Evolutionary conservation across 371 early-diverging fungal genomes (phyloP).

Genomic region (Mucor mucedo): DNA sequence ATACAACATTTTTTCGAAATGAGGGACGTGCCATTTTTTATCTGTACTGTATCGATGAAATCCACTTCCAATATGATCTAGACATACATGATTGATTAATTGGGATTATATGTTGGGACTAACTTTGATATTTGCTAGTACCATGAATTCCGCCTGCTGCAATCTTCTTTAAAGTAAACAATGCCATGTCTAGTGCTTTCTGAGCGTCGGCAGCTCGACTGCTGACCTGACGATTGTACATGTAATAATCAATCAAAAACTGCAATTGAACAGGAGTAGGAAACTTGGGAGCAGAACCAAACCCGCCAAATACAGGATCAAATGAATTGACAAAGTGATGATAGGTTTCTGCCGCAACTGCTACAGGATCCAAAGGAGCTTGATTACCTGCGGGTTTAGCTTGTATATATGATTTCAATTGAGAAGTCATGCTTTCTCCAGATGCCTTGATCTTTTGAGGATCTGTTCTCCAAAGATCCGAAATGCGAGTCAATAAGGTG

Average conservation of each 20-base stretch:
- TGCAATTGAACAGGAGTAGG: slow-evolving; percentile 65
- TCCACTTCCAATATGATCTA: slow-evolving; percentile 22
- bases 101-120: background rate
- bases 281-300: slow-evolving; percentile 69
- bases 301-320: slow-evolving; percentile 64
- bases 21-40: slow-evolving; percentile 55
- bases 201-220: slow-evolving; percentile 32
- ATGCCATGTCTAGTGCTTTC: slow-evolving; percentile 61
- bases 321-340: slow-evolving; percentile 45
- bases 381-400: slow-evolving; percentile 16
- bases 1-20: slow-evolving; percentile 75
- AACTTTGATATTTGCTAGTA: slow-evolving; percentile 16
- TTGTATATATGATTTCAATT: slow-evolving; percentile 45
- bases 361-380: slow-evolving; percentile 19
- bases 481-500: slow-evolving; percentile 49
- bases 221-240: slow-evolving; percentile 32
- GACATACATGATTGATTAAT: no score
- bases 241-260: slow-evolving; percentile 61
- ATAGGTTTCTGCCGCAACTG: slow-evolving; percentile 38
- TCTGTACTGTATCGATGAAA: slow-evolving; percentile 49
- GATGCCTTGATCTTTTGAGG: slow-evolving; percentile 45
- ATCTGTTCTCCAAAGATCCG: slow-evolving; percentile 49
- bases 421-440: slow-evolving; percentile 46
- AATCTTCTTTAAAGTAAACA: slow-evolving; percentile 62
- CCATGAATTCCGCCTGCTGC: slow-evolving; percentile 70